Evolutionary conservation across 1,284 basidiomycete genomes (phyloP).

Genomic region (Schizopora paradoxa): DNA sequence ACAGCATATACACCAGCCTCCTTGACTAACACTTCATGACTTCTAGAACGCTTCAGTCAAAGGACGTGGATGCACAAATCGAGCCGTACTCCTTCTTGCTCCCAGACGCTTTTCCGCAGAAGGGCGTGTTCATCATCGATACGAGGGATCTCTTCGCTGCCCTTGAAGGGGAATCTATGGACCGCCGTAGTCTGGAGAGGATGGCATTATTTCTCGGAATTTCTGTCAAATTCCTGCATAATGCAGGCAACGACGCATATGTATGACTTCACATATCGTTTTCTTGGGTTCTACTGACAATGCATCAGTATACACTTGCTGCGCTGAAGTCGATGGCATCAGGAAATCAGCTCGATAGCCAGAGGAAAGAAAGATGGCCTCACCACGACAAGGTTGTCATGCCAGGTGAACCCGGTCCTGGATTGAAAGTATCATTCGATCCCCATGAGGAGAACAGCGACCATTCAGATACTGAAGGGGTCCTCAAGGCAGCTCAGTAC

Average conservation of each 20-base stretch:
- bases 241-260: slow-evolving; percentile 82
- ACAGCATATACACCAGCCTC: no score
- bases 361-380: slow-evolving; percentile 73
- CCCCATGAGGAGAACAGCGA: slow-evolving; percentile 59
- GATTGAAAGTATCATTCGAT: slow-evolving; percentile 53
- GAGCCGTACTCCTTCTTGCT: slow-evolving; percentile 48
- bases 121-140: slow-evolving; percentile 63
- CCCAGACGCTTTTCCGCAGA: slow-evolving; percentile 45
- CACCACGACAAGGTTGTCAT: slow-evolving; percentile 37
- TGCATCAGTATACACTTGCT: slow-evolving; percentile 55
- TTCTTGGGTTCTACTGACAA: not conserved
- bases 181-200: slow-evolving; percentile 48
- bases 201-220: slow-evolving; percentile 60
- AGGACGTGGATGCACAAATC: slow-evolving; percentile 45
- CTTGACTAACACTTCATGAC: slow-evolving; percentile 4
- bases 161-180: slow-evolving; percentile 51
- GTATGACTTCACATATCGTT: slow-evolving; percentile 36
- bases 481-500: slow-evolving; percentile 32
- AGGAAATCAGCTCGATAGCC: slow-evolving; percentile 62
- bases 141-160: slow-evolving; percentile 69
- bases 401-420: slow-evolving; percentile 18
- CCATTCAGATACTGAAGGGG: slow-evolving; percentile 49
- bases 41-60: slow-evolving; percentile 27
- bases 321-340: slow-evolving; percentile 62
- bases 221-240: slow-evolving; percentile 56